Percentiles rank a stretch among this genome's conserved stretches.
Conservation (phyloP, 495 filamentous ascomycete species). For the Aspergillus bridgeri region DNA sequence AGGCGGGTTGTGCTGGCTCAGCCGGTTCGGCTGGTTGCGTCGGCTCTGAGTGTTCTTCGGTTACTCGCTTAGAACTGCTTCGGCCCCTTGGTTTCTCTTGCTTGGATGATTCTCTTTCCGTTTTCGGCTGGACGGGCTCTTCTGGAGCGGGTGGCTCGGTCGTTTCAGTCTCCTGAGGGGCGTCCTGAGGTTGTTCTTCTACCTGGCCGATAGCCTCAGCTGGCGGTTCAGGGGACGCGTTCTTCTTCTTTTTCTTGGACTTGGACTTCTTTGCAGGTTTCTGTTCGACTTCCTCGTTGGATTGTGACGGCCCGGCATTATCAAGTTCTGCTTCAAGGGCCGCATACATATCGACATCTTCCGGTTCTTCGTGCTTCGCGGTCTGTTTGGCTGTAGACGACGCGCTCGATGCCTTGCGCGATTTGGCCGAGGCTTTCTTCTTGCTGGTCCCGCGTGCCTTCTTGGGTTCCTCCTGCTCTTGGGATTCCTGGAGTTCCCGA, state of each 20-base stretch:
- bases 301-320: conserved; percentile 11
- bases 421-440: conserved; percentile 42
- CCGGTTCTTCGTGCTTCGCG: conserved; percentile 37
- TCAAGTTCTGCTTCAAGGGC: conserved; percentile 65
- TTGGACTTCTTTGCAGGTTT: conserved; percentile 39
- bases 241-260: conserved; percentile 38
- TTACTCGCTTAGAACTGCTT: background rate
- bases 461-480: conserved; percentile 28
- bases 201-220: conserved; percentile 41
- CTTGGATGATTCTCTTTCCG: background rate
- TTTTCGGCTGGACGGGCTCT: background rate
- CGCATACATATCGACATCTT: conserved; percentile 67
- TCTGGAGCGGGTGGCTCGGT: background rate
- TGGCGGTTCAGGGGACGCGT: conserved; percentile 21
- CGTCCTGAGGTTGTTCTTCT: conserved; percentile 15
- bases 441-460: conserved; percentile 37
- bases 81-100: background rate
- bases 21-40: background rate
- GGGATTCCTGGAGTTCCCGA: background rate
- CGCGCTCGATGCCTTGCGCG: conserved; percentile 52
- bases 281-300: conserved; percentile 29
- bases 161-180: background rate
- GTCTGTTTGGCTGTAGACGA: conserved; percentile 43
- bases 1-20: too few species aligned
- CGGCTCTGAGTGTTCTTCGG: background rate